Base-by-base conservation (phyloP, 495 filamentous ascomycete genomes). In the Xylaria flabelliformis region DNA sequence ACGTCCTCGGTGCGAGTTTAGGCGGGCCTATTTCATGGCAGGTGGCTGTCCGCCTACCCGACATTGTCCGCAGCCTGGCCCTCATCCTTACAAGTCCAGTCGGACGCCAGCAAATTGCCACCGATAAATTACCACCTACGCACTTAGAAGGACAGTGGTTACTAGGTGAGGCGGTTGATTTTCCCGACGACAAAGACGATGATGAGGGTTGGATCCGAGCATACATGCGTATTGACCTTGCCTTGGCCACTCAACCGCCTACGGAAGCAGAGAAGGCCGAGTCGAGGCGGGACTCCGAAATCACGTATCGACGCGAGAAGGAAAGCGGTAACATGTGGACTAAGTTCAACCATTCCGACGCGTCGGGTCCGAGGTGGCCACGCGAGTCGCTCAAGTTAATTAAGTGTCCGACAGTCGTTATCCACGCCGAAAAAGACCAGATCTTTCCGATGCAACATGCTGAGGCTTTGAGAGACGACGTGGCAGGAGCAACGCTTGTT, bases 341-440 rank as follows among this genome's bases (percentile, higher is more conserved):
- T 9, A 72, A 72, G 70, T 39, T 8, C 39, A 72, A 72, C 24
- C 62, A 72, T 44, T 72, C 70, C n/a, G 70, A 46, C 42, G 70
- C 70, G 24, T 51, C 44, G 1, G 70, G 63, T 26, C 61, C 53
- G 32, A 72, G 70, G 46, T 67, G 70, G 58, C 70, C 63, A 9
- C 44, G 70, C 5, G 70, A 72, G 46, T 51, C 39, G 48, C 70
- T 72, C 48, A 56, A 53, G 32, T 12, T 17, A 4, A 46, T 72
- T 2, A 36, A 19, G 32, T 64, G 59, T 9, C 48, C 44, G 10
- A 58, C 63, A 1, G 62, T 72, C 24, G 32, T 72, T 26, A 59
- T 72, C 24, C 70, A 72, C 42, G 70, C 70, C 13, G 63, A 36
- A n/a, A 72, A 72, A 32, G 70, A 72, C 48, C 70, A 72, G 50